Evolutionary conservation across 176 grass and related monocot species (phyloP), one percentile per base, ranked within the genome.

Genomic region (Cenchrus americanus): DNA sequence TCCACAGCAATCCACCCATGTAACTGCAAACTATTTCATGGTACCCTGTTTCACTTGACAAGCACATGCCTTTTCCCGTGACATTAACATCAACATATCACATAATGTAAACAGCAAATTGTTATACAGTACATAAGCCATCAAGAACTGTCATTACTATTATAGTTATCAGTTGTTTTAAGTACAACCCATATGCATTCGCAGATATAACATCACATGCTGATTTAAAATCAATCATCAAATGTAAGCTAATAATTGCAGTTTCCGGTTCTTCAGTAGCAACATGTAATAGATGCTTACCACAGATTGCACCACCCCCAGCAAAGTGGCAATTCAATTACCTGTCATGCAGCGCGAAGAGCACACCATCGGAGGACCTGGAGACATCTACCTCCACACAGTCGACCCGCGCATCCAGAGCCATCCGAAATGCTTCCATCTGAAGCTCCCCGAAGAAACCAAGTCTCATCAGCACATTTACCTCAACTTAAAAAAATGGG

Each of bases 351-450:
- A 98, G 83, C 19, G 89, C 91, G 7, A 95, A 91, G 44, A 98
- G 80, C 12, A 79, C 68, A 52, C 93, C 93, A 70, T 98, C 96
- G 1, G 77, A 90, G 63, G 91, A 91, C 73, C 91, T 90, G 18
- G 96, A 98, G 27, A 98, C 73, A 54, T 98, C 96, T 57, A 95
- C 80, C 79, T 98, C 96, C 52, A 98, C 52, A n/a, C 96, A 95
- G 83, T 98, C 96, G 5, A 98, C 93, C 40, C 23, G 91, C 8
- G 87, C 76, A 18, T 89, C 80, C 22, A 98, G 78, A 44, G 93
- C 93, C 83, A 92, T 78, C 67, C 62, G 75, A 64, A 91, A 98
- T 51, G 96, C 93, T 22, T 92, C 87, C 89, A 98, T 90, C 93
- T 98, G 65, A 73, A 68, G 69, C 65, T 22, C 12, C 7, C 42